Evolutionary conservation across 148 eudicot genomes (phyloP).

Genomic region (Fagopyrum homotropicum): DNA sequence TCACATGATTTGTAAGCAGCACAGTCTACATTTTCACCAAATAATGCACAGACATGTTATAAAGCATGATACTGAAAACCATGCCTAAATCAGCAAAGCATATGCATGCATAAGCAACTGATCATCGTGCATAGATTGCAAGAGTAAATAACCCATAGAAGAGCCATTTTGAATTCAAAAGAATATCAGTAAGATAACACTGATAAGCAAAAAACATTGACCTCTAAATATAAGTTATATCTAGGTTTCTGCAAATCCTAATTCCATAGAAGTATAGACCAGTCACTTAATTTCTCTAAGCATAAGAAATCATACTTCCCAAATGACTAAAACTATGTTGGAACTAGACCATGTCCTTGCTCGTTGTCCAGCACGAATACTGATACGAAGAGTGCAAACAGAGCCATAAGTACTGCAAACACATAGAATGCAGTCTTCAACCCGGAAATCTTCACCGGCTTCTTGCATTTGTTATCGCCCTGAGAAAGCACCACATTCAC

Average conservation of each 20-base stretch:
- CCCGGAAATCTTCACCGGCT: conserved; percentile 16
- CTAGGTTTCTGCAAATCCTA: conserved; percentile 1
- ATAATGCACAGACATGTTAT: background rate
- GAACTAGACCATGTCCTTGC: conserved; percentile 41
- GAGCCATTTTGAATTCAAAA: background rate
- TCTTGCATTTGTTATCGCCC: conserved; percentile 19
- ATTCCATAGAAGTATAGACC: background rate
- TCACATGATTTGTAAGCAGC: background rate
- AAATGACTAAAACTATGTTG: conserved; percentile 44
- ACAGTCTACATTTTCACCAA: background rate
- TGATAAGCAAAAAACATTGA: background rate
- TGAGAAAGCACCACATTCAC: conserved; percentile 16
- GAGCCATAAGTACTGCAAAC: conserved; percentile 18
- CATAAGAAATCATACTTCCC: conserved; percentile 10
- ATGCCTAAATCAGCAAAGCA: no score
- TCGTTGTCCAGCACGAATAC: conserved; percentile 33
- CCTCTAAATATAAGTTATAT: background rate
- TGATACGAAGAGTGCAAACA: conserved; percentile 34
- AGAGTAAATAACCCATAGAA: background rate
- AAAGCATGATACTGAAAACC: no score
- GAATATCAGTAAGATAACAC: background rate
- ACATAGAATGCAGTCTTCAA: conserved; percentile 20
- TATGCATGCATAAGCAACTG: no score
- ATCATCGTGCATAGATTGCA: background rate
- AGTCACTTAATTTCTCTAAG: background rate